phyloP scores from a whole-genome alignment of 2,329 filamentous ascomycete genomes.

The Alternaria sp. region DNA sequence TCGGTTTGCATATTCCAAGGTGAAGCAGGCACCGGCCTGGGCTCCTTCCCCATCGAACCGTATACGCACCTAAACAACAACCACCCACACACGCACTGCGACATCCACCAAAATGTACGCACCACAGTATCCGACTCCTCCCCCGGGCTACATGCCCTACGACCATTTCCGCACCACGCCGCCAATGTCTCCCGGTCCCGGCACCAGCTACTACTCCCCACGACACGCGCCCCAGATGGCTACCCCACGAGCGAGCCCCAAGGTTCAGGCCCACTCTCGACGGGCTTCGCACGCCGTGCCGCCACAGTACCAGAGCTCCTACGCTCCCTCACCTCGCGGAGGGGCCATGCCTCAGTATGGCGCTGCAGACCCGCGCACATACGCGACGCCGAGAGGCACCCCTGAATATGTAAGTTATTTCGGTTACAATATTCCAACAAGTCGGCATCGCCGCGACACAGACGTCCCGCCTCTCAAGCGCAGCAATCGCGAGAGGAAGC shows the following conservation, averaged over 20 bases:
- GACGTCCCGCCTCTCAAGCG: constrained; percentile 52
- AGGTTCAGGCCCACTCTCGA: constrained; percentile 60
- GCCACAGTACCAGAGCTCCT: constrained; percentile 53
- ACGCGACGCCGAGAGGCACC: constrained; percentile 63
- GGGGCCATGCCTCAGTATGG: constrained; percentile 53
- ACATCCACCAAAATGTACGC: constrained; percentile 39
- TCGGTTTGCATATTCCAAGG: constrained; percentile 43
- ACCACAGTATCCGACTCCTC: constrained; percentile 45
- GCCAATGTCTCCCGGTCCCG: constrained; percentile 58
- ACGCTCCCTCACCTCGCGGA: constrained; percentile 43
- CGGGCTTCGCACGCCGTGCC: constrained; percentile 63
- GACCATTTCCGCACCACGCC: constrained; percentile 47
- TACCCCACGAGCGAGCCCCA: constrained; percentile 56
- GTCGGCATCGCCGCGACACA: constrained; percentile 50
- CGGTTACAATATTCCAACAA: constrained; percentile 58
- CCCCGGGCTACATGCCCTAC: constrained; percentile 49
- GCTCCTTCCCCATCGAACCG: constrained; percentile 21
- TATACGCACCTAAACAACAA: constrained; percentile 10
- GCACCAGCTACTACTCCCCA: constrained; percentile 62
- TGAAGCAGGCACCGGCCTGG: constrained; percentile 47
- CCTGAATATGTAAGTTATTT: constrained; percentile 71
- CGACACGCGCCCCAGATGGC: constrained; percentile 61
- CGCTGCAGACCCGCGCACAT: constrained; percentile 46
- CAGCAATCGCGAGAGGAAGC: constrained; percentile 55
- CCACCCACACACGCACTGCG: constrained; percentile 9